These are phyloP conservation scores for Stygiomarasmius scandens DNA, from an alignment of 1,284 basidiomycete genomes.

Conservation along the genomic window DNA sequence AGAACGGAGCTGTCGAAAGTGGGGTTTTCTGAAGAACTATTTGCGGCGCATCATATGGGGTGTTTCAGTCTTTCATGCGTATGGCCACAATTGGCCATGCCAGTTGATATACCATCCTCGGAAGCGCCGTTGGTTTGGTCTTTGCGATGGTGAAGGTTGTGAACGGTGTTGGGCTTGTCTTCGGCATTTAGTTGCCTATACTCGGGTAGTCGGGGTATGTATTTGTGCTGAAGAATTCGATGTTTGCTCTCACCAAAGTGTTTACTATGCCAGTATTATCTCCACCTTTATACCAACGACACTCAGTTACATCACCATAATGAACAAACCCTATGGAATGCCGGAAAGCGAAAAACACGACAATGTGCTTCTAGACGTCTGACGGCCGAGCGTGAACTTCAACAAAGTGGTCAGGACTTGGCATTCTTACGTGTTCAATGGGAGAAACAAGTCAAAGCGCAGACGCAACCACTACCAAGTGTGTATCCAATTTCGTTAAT, in stretches of 20 bases:
- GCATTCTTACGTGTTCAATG: conserved; percentile 18
- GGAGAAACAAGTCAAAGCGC: conserved; percentile 18
- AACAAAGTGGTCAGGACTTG: background rate
- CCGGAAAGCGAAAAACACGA: conserved; percentile 11
- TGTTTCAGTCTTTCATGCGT: no score
- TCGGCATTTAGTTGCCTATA: conserved; percentile 22
- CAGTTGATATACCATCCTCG: no score
- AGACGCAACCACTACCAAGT: conserved; percentile 18
- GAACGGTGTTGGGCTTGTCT: conserved; percentile 25
- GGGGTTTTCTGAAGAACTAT: no score
- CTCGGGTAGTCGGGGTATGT: conserved; percentile 24
- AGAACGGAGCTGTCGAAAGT: no score
- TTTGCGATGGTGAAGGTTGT: no score
- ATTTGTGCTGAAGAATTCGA: conserved; percentile 3
- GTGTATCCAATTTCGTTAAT: background rate
- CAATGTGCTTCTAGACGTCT: conserved; percentile 10
- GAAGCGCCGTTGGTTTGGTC: no score
- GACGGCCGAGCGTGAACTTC: conserved; percentile 6
- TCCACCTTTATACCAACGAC: no score
- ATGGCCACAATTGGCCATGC: no score
- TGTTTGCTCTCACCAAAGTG: background rate
- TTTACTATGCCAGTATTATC: conserved; percentile 17
- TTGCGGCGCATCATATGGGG: no score
- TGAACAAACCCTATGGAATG: no score
- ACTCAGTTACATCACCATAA: no score